Percentiles rank a stretch among this genome's conserved stretches.
These are phyloP conservation scores for Starmerella gropengiesseri DNA, from an alignment of 805 yeast species.

Conservation along the genomic window DNA sequence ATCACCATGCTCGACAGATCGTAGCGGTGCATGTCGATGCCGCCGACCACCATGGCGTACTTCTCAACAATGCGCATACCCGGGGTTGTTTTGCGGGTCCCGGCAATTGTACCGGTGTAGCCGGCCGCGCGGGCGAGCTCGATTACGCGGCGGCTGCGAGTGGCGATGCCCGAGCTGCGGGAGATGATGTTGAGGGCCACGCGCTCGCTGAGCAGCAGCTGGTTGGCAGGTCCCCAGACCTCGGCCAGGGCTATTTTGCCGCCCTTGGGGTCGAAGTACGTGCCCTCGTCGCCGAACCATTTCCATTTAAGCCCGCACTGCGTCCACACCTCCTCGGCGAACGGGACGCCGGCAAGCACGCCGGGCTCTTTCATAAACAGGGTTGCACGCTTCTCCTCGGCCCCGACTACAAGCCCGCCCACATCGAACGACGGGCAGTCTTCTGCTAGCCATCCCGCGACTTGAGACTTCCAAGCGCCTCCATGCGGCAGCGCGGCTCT, in stretches of 20 bases:
- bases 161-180: slow-evolving; percentile 79
- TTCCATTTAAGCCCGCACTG: slow-evolving; percentile 63
- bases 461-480: slow-evolving; percentile 72
- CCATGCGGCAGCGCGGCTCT: slow-evolving; percentile 45
- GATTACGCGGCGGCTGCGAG: slow-evolving; percentile 51
- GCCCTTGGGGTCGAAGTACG: slow-evolving; percentile 35
- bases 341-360: slow-evolving; percentile 74
- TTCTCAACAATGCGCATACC: slow-evolving; percentile 82
- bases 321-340: slow-evolving; percentile 70
- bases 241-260: slow-evolving; percentile 65
- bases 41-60: slow-evolving; percentile 91
- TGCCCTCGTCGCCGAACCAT: slow-evolving; percentile 71
- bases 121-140: slow-evolving; percentile 55
- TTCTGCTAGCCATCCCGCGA: slow-evolving; percentile 67
- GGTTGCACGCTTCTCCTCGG: slow-evolving; percentile 56
- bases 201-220: slow-evolving; percentile 73
- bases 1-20: slow-evolving; percentile 90
- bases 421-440: slow-evolving; percentile 91
- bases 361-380: slow-evolving; percentile 75
- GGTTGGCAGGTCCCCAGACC: slow-evolving; percentile 70
- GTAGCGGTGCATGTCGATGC: slow-evolving; percentile 84
- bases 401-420: slow-evolving; percentile 94
- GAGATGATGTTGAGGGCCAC: slow-evolving; percentile 73
- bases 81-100: slow-evolving; percentile 96
- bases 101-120: slow-evolving; percentile 78